Conservation (phyloP, 2,329 filamentous ascomycete species). For the Calycina marina region DNA sequence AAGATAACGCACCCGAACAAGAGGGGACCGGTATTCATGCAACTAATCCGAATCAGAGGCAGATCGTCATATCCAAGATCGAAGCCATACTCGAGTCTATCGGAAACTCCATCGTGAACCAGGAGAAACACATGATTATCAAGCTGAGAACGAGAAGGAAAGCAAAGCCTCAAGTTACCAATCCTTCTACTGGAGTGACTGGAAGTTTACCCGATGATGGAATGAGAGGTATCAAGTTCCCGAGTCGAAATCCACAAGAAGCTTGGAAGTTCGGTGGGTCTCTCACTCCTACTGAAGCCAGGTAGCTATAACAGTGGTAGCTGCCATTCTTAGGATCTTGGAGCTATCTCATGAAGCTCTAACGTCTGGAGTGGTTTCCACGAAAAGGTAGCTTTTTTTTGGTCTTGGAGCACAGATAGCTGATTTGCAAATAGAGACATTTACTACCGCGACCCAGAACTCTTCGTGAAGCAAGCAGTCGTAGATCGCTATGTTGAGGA, state of each 20-base stretch:
- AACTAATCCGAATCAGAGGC: slow-evolving; percentile 11
- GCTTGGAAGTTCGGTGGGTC: slow-evolving; percentile 36
- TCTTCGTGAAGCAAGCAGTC: slow-evolving; percentile 54
- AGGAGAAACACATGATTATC: slow-evolving; percentile 31
- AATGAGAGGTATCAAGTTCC: slow-evolving; percentile 26
- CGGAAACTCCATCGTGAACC: slow-evolving; percentile 31
- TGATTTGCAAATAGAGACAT: slow-evolving; percentile 45
- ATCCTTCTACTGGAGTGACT: neutral
- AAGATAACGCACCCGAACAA: too few species aligned
- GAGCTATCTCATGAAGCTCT: slow-evolving; percentile 45
- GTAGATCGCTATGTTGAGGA: slow-evolving; percentile 65
- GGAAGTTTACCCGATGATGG: slow-evolving; percentile 1
- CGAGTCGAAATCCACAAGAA: slow-evolving; percentile 32
- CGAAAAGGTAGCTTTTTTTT: slow-evolving; percentile 39
- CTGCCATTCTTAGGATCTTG: slow-evolving; percentile 41
- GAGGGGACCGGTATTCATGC: too few species aligned
- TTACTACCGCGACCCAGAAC: slow-evolving; percentile 60
- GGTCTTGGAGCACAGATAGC: neutral
- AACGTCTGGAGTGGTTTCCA: slow-evolving; percentile 36
- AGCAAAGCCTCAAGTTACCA: neutral
- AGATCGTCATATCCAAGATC: slow-evolving; percentile 33
- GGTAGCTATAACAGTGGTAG: slow-evolving; percentile 24
- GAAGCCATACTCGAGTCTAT: slow-evolving; percentile 39
- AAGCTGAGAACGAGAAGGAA: slow-evolving; percentile 27
- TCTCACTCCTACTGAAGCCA: slow-evolving; percentile 6